Conservation (phyloP, 1,139 yeast genomes). For the Taphrina flavorubra region DNA sequence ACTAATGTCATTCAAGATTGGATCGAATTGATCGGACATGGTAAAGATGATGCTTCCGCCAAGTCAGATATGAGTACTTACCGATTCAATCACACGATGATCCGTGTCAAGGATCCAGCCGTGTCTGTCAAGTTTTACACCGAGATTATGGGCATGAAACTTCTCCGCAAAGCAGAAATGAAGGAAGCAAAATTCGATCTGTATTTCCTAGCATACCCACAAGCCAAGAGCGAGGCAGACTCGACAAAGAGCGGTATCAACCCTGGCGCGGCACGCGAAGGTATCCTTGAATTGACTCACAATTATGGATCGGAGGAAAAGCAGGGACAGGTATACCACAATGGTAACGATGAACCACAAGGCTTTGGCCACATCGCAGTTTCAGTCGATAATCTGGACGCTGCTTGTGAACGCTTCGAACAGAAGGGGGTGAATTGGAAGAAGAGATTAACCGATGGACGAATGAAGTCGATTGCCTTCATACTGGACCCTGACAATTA, state of each 20-base stretch:
- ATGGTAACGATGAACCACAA: conserved; percentile 76
- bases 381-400: conserved; percentile 66
- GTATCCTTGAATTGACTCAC: conserved; percentile 85
- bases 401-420: conserved; percentile 62
- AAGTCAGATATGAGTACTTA: conserved; percentile 58
- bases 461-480: conserved; percentile 72
- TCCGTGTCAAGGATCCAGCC: conserved; percentile 84
- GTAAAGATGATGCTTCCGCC: conserved; percentile 56
- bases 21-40: conserved; percentile 77
- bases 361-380: conserved; percentile 90
- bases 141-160: conserved; percentile 77
- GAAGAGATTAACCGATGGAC: conserved; percentile 84
- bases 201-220: conserved; percentile 75
- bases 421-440: conserved; percentile 66
- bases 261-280: conserved; percentile 57
- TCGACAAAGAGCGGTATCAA: conserved; percentile 43
- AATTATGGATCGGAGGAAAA: conserved; percentile 95
- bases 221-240: conserved; percentile 48
- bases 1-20: conserved; percentile 55
- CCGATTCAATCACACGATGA: conserved; percentile 88
- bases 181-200: conserved; percentile 78
- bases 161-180: conserved; percentile 63
- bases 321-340: conserved; percentile 74
- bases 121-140: conserved; percentile 63
- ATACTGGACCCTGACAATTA: conserved; percentile 53